These are phyloP conservation scores for Solanum phureja DNA, from an alignment of 257 asterid genomes.

Conservation along the genomic window DNA sequence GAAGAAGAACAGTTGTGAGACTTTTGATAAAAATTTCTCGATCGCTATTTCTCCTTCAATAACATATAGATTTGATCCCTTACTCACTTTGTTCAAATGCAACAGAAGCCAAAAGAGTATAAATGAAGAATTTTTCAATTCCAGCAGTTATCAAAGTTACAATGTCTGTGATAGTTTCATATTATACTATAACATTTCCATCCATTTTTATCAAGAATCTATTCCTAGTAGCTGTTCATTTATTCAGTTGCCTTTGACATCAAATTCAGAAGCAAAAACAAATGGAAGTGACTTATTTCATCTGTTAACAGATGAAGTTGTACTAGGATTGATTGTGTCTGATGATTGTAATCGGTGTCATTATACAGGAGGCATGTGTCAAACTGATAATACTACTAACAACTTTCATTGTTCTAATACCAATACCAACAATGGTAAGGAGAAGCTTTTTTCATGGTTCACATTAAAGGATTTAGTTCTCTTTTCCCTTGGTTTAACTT, in stretches of 20 bases:
- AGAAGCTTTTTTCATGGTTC: background rate
- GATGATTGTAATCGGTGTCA: background rate
- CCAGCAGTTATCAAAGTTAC: no score
- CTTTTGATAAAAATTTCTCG: no score
- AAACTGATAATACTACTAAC: background rate
- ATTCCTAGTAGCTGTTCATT: background rate
- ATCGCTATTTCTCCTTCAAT: no score
- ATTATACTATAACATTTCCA: no score
- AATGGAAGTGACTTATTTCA: background rate
- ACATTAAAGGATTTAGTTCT: background rate
- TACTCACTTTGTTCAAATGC: no score
- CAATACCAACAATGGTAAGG: background rate
- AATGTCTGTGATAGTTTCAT: no score
- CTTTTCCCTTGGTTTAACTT: background rate
- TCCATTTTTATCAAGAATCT: no score
- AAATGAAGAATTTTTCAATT: no score
- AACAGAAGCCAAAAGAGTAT: no score
- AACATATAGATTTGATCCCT: no score
- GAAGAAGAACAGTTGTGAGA: no score
- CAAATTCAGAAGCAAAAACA: background rate
- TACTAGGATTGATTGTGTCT: conserved; percentile 3
- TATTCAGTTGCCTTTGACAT: background rate
- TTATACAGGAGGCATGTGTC: background rate
- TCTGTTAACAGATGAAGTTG: background rate
- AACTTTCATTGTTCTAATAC: background rate